Percentiles rank a stretch among this genome's conserved stretches.
phyloP scores from a whole-genome alignment of 176 grass and related monocot species.

The Cymbopogon citratus region DNA sequence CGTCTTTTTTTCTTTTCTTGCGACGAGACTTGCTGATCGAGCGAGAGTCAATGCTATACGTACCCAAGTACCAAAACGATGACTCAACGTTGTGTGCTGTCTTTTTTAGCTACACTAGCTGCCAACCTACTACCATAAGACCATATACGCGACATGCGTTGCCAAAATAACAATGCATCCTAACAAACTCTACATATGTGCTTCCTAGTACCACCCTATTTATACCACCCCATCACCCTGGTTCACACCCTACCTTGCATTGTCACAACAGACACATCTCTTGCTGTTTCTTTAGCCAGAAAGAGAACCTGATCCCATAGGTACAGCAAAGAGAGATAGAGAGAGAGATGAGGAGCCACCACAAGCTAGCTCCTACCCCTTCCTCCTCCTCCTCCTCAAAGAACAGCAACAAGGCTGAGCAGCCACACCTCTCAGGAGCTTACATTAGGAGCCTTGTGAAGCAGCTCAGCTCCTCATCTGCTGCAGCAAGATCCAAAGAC shows the following conservation, averaged over 20 bases:
- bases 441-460: constrained; percentile 93
- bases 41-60: constrained; percentile 51
- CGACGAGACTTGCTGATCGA: not conserved
- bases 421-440: constrained; percentile 79
- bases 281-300: constrained; percentile 30
- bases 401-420: constrained; percentile 42
- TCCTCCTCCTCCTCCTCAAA: constrained; percentile 47
- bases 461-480: constrained; percentile 60
- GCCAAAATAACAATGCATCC: constrained; percentile 48
- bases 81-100: constrained; percentile 50
- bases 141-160: constrained; percentile 32
- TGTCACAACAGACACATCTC: not conserved
- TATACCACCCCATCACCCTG: constrained; percentile 39
- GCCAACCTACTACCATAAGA: constrained; percentile 43
- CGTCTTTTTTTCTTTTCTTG: not conserved
- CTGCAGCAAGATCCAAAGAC: constrained; percentile 47
- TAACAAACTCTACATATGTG: constrained; percentile 46
- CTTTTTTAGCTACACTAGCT: constrained; percentile 47
- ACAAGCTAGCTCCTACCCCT: constrained; percentile 51
- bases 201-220: constrained; percentile 49
- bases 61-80: constrained; percentile 87
- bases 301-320: constrained; percentile 26
- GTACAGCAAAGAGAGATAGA: constrained; percentile 29
- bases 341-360: constrained; percentile 57
- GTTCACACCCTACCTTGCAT: constrained; percentile 19